phyloP scores from a whole-genome alignment of 345 rosid genomes.

The Aethionema arabicum region DNA sequence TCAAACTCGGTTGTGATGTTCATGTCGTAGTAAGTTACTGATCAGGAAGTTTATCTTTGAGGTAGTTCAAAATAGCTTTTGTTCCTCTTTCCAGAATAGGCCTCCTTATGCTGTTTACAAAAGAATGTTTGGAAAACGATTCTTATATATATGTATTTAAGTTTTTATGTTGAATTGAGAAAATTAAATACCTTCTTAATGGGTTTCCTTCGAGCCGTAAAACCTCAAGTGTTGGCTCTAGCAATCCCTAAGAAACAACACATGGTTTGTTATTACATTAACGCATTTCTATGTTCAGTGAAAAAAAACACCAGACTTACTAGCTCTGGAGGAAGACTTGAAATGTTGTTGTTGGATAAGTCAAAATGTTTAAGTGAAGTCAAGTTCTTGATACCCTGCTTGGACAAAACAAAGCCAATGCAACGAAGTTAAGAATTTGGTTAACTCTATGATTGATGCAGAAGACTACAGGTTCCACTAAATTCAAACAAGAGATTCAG shows the following conservation, averaged over 20 bases:
- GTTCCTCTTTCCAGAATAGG: constrained; percentile 79
- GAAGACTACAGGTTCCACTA: background rate
- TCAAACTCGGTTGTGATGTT: background rate
- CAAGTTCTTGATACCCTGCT: constrained; percentile 69
- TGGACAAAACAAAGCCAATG: constrained; percentile 13
- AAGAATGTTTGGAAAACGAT: background rate
- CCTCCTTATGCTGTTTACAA: constrained; percentile 72
- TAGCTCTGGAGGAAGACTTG: constrained; percentile 75
- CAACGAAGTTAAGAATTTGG: constrained; percentile 4
- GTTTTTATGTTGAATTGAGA: background rate
- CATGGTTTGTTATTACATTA: background rate
- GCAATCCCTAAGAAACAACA: constrained; percentile 59
- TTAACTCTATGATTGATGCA: constrained; percentile 20
- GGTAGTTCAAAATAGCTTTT: constrained; percentile 72
- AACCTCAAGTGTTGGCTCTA: constrained; percentile 74
- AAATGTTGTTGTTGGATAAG: constrained; percentile 80
- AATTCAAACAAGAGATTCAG: constrained; percentile 6
- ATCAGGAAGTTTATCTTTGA: constrained; percentile 78
- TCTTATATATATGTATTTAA: constrained; percentile 3
- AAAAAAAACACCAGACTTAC: constrained; percentile 39
- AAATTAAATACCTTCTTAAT: constrained; percentile 64
- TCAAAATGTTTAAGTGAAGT: constrained; percentile 72
- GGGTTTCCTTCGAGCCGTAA: constrained; percentile 90
- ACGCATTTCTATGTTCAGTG: background rate
- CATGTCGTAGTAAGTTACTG: constrained; percentile 31